phyloP scores from a whole-genome alignment of 805 yeast species.

The Candida maris region DNA sequence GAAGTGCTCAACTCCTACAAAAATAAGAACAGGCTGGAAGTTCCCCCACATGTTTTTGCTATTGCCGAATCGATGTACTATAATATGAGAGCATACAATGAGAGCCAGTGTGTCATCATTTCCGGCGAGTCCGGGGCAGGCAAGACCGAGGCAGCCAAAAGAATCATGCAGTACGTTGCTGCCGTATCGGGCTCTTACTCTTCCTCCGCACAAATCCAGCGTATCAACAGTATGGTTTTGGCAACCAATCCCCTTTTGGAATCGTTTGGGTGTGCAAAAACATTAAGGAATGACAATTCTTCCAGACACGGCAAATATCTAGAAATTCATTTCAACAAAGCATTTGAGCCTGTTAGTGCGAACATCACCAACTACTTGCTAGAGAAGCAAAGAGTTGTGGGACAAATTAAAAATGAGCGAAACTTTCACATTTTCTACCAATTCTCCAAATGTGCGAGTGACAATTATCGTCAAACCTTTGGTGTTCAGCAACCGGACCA shows the following conservation, averaged over 20 bases:
- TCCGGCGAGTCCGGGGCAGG: constrained; percentile 99
- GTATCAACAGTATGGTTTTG: constrained; percentile 93
- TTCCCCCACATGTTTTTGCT: constrained; percentile 97
- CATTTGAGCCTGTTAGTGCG: constrained; percentile 89
- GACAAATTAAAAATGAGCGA: constrained; percentile 87
- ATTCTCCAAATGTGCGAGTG: constrained; percentile 86
- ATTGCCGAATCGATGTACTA: constrained; percentile 97
- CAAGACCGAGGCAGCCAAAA: constrained; percentile 95
- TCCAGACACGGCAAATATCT: constrained; percentile 92
- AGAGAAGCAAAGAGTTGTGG: constrained; percentile 96
- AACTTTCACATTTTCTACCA: constrained; percentile 97
- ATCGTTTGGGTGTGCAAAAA: constrained; percentile 92
- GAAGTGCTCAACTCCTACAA: constrained; percentile 70
- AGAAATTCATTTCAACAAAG: constrained; percentile 80
- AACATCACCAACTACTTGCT: constrained; percentile 91
- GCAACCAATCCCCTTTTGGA: constrained; percentile 94
- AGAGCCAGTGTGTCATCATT: constrained; percentile 94
- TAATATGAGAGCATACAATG: constrained; percentile 89
- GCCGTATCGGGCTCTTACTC: constrained; percentile 72
- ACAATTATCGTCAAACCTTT: constrained; percentile 71
- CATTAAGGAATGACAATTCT: constrained; percentile 82
- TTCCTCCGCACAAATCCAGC: constrained; percentile 66
- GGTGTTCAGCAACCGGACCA: constrained; percentile 96
- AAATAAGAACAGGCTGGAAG: constrained; percentile 92
- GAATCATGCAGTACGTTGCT: constrained; percentile 96